phyloP scores from a whole-genome alignment of 2,329 filamentous ascomycete genomes.

The Alternaria postmessia region DNA sequence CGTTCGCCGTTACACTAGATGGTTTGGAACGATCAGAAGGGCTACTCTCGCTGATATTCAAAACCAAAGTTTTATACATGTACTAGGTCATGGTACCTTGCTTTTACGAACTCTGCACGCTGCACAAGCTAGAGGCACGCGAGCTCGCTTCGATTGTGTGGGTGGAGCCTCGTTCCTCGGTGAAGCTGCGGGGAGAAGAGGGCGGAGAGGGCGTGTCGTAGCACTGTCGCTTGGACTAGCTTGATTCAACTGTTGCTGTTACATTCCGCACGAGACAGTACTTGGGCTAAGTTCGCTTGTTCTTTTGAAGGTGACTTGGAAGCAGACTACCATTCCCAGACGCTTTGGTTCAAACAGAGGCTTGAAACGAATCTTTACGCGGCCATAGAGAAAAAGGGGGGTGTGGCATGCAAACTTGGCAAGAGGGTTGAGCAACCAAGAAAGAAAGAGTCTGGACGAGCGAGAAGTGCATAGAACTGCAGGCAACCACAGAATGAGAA shows the following conservation, averaged over 20 bases:
- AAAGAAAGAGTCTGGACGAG: background rate
- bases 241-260: conserved; percentile 2
- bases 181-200: conserved; percentile 22
- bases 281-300: background rate
- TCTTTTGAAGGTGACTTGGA: background rate
- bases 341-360: background rate
- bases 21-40: conserved; percentile 1
- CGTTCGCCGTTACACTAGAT: conserved; percentile 28
- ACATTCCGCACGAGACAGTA: conserved; percentile 5
- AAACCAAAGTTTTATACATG: background rate
- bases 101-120: conserved; percentile 30
- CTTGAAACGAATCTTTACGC: background rate
- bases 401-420: background rate
- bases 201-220: conserved; percentile 16
- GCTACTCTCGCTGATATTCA: background rate
- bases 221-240: conserved; percentile 10
- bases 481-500: background rate
- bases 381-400: background rate
- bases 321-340: background rate
- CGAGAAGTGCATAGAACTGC: background rate
- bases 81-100: conserved; percentile 18
- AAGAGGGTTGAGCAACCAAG: background rate
- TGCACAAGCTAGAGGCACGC: conserved; percentile 26
- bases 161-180: conserved; percentile 11
- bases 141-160: conserved; percentile 20